Evolutionary conservation across 345 rosid genomes (phyloP).

Genomic region (Hirschfeldia incana): DNA sequence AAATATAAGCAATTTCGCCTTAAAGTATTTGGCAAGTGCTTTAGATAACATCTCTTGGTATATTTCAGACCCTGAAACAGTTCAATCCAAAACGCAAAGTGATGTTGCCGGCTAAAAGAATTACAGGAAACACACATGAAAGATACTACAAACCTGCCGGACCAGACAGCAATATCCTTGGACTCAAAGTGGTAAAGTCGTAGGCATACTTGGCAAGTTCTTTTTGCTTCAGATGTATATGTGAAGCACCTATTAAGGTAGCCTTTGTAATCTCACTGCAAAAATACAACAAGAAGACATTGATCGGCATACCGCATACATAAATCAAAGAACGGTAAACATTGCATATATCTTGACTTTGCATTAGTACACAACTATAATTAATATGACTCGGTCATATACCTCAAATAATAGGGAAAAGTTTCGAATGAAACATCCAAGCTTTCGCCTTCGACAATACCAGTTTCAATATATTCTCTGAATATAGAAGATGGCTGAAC

Average conservation of each 20-base stretch:
- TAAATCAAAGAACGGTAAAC: too few relatives aligned
- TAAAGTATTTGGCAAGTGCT: conserved; percentile 81
- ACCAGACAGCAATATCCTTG: conserved; percentile 89
- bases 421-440: conserved; percentile 70
- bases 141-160: conserved; percentile 68
- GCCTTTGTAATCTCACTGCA: conserved; percentile 78
- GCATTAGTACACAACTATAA: too few relatives aligned
- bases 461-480: conserved; percentile 64
- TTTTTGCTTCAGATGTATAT: conserved; percentile 80
- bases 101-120: conserved; percentile 21
- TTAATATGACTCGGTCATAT: conserved; percentile 20
- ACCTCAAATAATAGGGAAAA: conserved; percentile 94
- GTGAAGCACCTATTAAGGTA: conserved; percentile 74
- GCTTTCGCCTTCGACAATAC: conserved; percentile 76
- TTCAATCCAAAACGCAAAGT: conserved; percentile 12
- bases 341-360: too few relatives aligned
- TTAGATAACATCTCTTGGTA: conserved; percentile 90
- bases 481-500: conserved; percentile 57
- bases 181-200: conserved; percentile 67
- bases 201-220: conserved; percentile 72
- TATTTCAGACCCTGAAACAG: conserved; percentile 75
- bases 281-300: background rate
- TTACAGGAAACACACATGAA: conserved; percentile 6
- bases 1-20: conserved; percentile 80
- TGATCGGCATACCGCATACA: too few relatives aligned